Base-by-base conservation (phyloP, 2,329 filamentous ascomycete genomes). In the Emergomyces orientalis region DNA sequence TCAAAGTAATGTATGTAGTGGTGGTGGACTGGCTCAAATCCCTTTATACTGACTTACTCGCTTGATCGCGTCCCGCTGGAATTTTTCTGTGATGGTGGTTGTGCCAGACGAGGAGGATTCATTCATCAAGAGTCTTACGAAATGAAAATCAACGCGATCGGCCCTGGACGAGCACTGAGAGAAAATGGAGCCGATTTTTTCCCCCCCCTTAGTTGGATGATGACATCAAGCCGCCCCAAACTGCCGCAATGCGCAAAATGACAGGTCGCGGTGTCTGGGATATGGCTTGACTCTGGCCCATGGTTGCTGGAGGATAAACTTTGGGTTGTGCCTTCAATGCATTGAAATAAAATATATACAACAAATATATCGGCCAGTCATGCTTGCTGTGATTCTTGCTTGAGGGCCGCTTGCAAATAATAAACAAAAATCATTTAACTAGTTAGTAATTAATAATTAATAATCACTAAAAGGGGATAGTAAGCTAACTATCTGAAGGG, bases 191-290 rank as follows among this genome's bases (percentile, higher is more conserved):
- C n/a, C n/a, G 51, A 54, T 6, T 3, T 30, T 54, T 2, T 30
- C 25, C 3, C 49, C 9, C 25, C 7, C 2, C 2, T 25, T 52
- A 25, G 49, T 9, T 54, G 34, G 45, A 45, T 6, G 52, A 57
- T 57, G 54, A 57, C 54, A 57, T 57, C 54, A 57, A 41, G 37
- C 32, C n/a, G 34, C 34, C 55, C 55, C 43, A 8, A 17, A 43
- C 55, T 39, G 19, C 34, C 8, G 30, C 30, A n/a, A 34, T 32
- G 19, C 54, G 54, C 22, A 19, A 25, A 51, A 51, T 30, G 13
- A 30, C 22, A 25, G 19, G 6, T 6, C 0, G 22, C 7, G 4
- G 22, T 25, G n/a, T n/a, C 22, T 9, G 22, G n/a, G 45, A 11
- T 25, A 8, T 25, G 22, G 19, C 4, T 52, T 7, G 49, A 52